phyloP scores from a whole-genome alignment of 2,329 filamentous ascomycete species.

The Arthroderma sp. region DNA sequence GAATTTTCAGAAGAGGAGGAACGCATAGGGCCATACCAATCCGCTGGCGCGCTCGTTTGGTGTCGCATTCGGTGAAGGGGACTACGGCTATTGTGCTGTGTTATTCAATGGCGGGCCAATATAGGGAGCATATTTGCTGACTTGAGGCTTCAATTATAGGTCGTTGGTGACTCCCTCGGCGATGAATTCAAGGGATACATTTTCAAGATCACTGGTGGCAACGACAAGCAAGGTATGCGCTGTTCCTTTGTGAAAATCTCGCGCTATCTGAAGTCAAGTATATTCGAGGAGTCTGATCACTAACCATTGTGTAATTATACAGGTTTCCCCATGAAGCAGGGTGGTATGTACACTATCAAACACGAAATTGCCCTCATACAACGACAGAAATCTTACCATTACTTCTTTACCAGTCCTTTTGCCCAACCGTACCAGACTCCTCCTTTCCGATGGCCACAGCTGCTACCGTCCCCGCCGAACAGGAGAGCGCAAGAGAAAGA shows the following conservation, averaged over 20 bases:
- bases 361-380: conserved; percentile 1
- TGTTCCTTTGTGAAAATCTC: neutral
- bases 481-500: conserved; percentile 99
- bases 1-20: neutral
- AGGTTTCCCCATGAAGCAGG: conserved; percentile 99
- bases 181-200: conserved; percentile 99
- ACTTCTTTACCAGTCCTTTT: conserved; percentile 51
- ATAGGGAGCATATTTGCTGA: neutral
- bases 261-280: neutral
- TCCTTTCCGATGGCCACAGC: conserved; percentile 87
- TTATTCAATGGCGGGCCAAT: neutral
- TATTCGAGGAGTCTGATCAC: neutral
- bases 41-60: neutral
- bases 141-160: conserved; percentile 39
- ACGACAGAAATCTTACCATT: conserved; percentile 1
- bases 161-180: conserved; percentile 85
- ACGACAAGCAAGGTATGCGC: conserved; percentile 86
- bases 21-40: neutral
- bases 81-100: neutral
- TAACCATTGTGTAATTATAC: neutral
- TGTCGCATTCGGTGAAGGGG: neutral
- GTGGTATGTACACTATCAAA: conserved; percentile 39
- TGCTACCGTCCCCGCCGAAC: conserved; percentile 98
- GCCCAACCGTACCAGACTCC: conserved; percentile 93
- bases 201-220: conserved; percentile 98